Evolutionary conservation across 345 rosid genomes (phyloP), one percentile per base, ranked within the genome.

Genomic region (Psidium guajava): DNA sequence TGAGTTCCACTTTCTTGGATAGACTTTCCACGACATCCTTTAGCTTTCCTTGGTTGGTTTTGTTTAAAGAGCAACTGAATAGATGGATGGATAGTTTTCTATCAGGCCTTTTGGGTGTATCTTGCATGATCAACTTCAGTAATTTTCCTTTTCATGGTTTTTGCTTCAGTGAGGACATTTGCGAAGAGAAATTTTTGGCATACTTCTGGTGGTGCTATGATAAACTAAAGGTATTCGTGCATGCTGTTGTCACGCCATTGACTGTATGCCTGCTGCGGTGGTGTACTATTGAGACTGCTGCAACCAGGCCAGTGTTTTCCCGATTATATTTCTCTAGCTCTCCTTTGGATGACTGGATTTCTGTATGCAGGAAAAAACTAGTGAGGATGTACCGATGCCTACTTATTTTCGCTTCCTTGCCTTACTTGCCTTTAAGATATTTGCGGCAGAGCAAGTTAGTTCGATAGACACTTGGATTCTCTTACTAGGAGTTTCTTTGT

Each of bases 151-250:
- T 42, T 58, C 59, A 32, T 88, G 69, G 54, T 88, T 84, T 84
- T 90, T 88, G 85, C 47, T 93, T 89, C 95, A 97, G 99, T 83
- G 88, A 86, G 84, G 97, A 97, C 86, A 94, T 97, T 87, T 85
- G 93, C 86, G 93, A 94, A 90, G 98, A 94, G 90, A 97, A 96
- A 74, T 97, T 93, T 91, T 87, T 97, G 91, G 92, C 93, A 28
- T 96, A 97, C 91, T 97, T 97, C 90, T 96, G 99, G 99, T 95
- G 96, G 95, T 97, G 99, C 88, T 95, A 89, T 87, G 92, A 92
- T 83, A 92, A 92, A 81, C 93, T 97, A n/a, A 97, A 97, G 98
- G 99, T 96, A 86, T 53, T 83, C 28, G 24, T 14, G 1, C 36
- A 47, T 1, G 32, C 20, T 81, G 24, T 44, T 84, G 40, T 0